A percentile compares a stretch with the other conserved stretches of the same genome.
Evolutionary conservation across 331 rosid species (phyloP).

Genomic region (Pyrus hybrid): DNA sequence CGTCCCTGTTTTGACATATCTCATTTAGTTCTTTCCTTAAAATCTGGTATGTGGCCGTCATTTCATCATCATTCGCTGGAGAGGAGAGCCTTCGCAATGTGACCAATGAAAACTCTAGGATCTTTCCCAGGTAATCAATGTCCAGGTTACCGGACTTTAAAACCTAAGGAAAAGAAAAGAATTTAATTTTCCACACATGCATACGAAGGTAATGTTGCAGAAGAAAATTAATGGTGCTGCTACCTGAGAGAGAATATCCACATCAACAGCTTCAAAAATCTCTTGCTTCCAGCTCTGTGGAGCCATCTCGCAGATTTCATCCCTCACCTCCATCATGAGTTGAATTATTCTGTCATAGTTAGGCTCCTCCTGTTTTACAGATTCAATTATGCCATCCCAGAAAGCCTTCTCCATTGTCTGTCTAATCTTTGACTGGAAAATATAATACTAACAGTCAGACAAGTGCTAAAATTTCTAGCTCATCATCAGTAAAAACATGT

Average conservation of each 20-base stretch:
- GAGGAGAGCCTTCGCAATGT: constrained; percentile 80
- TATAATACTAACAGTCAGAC: not conserved
- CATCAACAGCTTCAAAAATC: constrained; percentile 63
- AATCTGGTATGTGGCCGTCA: constrained; percentile 45
- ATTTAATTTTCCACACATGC: not conserved
- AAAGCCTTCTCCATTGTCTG: constrained; percentile 80
- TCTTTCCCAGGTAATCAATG: constrained; percentile 70
- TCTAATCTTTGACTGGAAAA: constrained; percentile 59
- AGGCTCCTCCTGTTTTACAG: constrained; percentile 58
- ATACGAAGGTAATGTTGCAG: not conserved
- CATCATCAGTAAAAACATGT: not conserved
- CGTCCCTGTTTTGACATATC: constrained; percentile 46
- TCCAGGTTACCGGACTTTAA: constrained; percentile 74
- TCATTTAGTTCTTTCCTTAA: constrained; percentile 58
- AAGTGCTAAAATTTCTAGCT: not conserved
- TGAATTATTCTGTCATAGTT: constrained; percentile 62
- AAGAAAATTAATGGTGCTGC: not conserved
- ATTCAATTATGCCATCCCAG: constrained; percentile 84
- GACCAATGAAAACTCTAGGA: constrained; percentile 68
- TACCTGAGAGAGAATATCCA: constrained; percentile 76
- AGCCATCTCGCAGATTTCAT: constrained; percentile 78
- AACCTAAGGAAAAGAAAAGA: constrained; percentile 35
- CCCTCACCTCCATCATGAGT: constrained; percentile 80
- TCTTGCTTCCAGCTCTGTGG: constrained; percentile 82
- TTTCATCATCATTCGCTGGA: constrained; percentile 62